phyloP scores from a whole-genome alignment of 1,284 basidiomycete species.

The Trichosporon coremiiforme region DNA sequence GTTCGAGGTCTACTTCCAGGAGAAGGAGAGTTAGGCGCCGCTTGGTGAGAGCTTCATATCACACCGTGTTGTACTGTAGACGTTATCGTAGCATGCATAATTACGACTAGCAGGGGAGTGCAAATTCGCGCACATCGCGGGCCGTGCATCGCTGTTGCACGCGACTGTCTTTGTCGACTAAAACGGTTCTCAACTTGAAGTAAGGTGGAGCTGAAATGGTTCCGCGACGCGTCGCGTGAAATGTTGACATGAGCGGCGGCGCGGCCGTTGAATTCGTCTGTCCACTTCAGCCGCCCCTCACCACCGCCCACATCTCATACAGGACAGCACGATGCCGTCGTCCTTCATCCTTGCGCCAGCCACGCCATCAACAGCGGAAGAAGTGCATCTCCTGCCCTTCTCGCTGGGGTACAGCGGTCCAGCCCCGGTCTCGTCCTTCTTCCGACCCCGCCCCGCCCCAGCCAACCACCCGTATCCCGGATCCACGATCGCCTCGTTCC shows the following conservation, averaged over 20 bases:
- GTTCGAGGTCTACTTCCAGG: constrained; percentile 75
- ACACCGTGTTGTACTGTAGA: constrained; percentile 13
- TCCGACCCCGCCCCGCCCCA: constrained; percentile 42
- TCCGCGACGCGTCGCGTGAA: constrained; percentile 3
- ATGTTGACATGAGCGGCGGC: neutral
- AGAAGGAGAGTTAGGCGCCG: constrained; percentile 18
- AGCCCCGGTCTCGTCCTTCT: constrained; percentile 35
- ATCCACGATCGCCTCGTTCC: constrained; percentile 41
- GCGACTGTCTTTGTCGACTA: neutral
- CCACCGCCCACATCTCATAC: too few species aligned
- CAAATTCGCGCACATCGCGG: neutral
- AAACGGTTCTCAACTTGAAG: neutral
- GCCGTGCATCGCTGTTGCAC: neutral
- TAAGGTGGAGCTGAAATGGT: neutral
- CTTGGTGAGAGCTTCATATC: neutral
- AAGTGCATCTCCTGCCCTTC: constrained; percentile 50
- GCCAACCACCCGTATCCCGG: constrained; percentile 23
- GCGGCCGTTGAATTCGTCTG: neutral
- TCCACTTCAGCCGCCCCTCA: neutral
- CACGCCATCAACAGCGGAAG: neutral
- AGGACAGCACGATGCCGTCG: constrained; percentile 17
- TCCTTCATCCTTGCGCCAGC: constrained; percentile 25
- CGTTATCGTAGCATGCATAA: constrained; percentile 10
- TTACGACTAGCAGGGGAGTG: neutral
- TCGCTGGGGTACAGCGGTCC: constrained; percentile 36